These are phyloP conservation scores for Cardamine chenopodiifolia DNA, from an alignment of 345 rosid genomes.

Conservation along the genomic window DNA sequence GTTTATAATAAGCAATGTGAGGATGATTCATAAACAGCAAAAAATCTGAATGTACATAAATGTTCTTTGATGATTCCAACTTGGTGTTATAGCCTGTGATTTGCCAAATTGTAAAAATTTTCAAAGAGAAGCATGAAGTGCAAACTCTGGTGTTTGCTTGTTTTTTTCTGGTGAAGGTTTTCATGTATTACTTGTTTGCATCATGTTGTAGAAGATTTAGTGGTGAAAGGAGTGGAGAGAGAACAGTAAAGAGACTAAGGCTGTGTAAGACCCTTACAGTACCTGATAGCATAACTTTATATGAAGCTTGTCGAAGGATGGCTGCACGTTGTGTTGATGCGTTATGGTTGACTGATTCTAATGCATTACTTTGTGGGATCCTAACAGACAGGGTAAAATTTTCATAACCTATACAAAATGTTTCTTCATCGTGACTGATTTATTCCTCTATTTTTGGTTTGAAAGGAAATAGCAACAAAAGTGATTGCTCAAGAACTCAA, in stretches of 20 bases:
- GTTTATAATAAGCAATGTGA: background rate
- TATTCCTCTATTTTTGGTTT: background rate
- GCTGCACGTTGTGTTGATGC: slow-evolving; percentile 97
- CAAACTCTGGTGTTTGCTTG: no score
- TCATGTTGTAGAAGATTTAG: slow-evolving; percentile 61
- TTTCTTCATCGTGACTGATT: background rate
- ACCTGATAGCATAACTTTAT: slow-evolving; percentile 74
- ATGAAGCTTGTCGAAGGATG: slow-evolving; percentile 93
- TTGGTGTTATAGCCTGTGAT: no score
- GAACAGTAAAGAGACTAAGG: slow-evolving; percentile 81
- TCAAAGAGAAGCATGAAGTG: no score
- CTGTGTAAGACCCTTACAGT: slow-evolving; percentile 84
- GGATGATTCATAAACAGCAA: background rate
- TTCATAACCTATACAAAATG: background rate
- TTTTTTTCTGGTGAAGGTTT: background rate
- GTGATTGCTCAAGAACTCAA: slow-evolving; percentile 77
- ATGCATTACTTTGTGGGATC: slow-evolving; percentile 93
- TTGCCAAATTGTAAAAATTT: no score
- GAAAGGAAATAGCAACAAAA: slow-evolving; percentile 83
- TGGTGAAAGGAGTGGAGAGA: slow-evolving; percentile 60
- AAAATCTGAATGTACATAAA: background rate
- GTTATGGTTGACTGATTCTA: slow-evolving; percentile 81
- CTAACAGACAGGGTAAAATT: slow-evolving; percentile 85
- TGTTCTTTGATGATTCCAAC: no score
- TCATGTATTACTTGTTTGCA: background rate